These are phyloP conservation scores for Tulasnella sp. DNA, from an alignment of 768 basidiomycete genomes.

Conservation along the genomic window DNA sequence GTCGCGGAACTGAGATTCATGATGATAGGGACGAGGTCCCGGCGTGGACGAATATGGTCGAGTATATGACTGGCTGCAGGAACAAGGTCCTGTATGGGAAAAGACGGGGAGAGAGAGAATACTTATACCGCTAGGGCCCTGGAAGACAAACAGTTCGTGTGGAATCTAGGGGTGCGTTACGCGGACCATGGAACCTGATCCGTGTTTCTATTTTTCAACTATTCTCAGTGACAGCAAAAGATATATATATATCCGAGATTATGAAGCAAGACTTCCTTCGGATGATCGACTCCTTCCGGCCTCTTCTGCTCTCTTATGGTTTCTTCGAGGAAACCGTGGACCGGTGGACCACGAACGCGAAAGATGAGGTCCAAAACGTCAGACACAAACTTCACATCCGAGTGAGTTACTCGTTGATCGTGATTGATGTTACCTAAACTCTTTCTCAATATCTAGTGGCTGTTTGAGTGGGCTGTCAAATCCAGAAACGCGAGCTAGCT, in stretches of 20 bases:
- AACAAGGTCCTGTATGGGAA: slow-evolving; percentile 9
- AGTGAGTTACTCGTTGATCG: not conserved
- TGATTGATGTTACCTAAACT: not conserved
- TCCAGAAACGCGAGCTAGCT: not conserved
- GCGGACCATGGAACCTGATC: not conserved
- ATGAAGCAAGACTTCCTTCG: not conserved
- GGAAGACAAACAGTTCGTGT: slow-evolving; percentile 18
- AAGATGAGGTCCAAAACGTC: not conserved
- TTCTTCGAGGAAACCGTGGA: slow-evolving; percentile 23
- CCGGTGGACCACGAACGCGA: not conserved
- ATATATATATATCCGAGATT: not conserved
- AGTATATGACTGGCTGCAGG: not conserved
- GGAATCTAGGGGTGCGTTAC: not conserved
- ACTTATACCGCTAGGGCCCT: slow-evolving; percentile 6
- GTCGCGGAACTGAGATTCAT: not conserved
- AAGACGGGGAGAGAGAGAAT: not conserved
- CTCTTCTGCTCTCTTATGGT: slow-evolving; percentile 19
- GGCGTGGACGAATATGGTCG: not conserved
- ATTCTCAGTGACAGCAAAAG: slow-evolving; percentile 4
- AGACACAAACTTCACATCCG: not conserved
- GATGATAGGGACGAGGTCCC: not conserved
- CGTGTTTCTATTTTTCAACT: not conserved
- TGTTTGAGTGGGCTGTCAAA: not conserved
- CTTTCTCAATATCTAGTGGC: not conserved
- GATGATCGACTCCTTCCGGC: not conserved